These are phyloP conservation scores for Eucommia ulmoides DNA, from an alignment of 257 asterid genomes.

Conservation along the genomic window DNA sequence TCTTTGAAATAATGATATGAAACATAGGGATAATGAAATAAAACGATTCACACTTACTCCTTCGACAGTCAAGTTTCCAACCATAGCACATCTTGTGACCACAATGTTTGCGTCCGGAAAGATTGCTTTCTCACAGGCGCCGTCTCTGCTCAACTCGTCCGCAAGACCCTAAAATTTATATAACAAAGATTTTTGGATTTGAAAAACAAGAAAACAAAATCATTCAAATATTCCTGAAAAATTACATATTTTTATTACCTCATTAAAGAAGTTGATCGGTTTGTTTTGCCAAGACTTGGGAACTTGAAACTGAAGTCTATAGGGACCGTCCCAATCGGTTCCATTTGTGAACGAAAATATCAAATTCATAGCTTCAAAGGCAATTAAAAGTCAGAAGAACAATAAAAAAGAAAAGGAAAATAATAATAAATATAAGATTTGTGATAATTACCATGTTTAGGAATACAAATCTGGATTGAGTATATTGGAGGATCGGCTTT, in stretches of 20 bases:
- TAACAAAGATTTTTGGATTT: no score
- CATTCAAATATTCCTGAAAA: no score
- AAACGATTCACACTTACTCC: constrained; percentile 62
- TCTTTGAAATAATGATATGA: neutral
- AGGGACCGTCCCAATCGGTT: constrained; percentile 82
- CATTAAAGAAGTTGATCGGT: constrained; percentile 46
- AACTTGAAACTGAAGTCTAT: constrained; percentile 64
- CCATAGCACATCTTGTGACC: constrained; percentile 53
- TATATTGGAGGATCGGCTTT: constrained; percentile 65
- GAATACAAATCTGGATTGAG: constrained; percentile 77
- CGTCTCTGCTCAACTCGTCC: constrained; percentile 58
- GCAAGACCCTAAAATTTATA: constrained; percentile 94
- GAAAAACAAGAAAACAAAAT: no score
- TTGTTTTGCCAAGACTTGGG: constrained; percentile 63
- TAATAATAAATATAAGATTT: neutral
- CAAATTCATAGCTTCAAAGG: constrained; percentile 59
- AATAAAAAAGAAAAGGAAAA: neutral
- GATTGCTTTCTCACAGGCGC: constrained; percentile 77
- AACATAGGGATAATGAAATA: constrained; percentile 1
- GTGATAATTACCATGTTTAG: constrained; percentile 55
- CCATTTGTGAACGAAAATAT: constrained; percentile 88
- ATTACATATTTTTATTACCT: constrained; percentile 43
- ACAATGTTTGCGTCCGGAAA: constrained; percentile 58
- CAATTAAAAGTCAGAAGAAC: neutral
- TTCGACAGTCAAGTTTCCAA: constrained; percentile 50